Base-by-base conservation (phyloP, 768 basidiomycete genomes). In the Tulasnella sp. region DNA sequence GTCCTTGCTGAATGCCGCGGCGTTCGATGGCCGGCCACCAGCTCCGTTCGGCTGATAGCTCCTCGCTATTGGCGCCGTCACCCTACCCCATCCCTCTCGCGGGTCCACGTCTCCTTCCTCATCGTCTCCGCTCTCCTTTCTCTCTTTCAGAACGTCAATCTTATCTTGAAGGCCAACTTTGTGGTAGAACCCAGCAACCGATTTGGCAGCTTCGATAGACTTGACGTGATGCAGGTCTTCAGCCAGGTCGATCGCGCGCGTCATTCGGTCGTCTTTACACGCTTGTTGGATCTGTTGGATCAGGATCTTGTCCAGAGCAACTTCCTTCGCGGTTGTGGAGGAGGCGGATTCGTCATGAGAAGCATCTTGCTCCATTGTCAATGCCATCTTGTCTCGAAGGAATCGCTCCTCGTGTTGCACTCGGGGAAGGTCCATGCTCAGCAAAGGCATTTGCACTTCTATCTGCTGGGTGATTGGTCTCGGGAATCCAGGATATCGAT, bases 401-500 rank as follows among this genome's bases (percentile, higher is more conserved):
- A 95, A 85, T 80, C 89, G 88, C 87, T 99, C 97, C 85, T 98
- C 96, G 20, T 90, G 85, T 44, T 89, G 87, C 11, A 88, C 89
- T 80, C 91, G 90, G 78, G 90, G 87, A 7, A 90, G 88, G 80
- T 94, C 92, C 81, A 91, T 90, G 78, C 92, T 89, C 50, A 92
- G 87, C 86, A 98, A 92, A 0, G 98, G 98, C 83, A 99, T 89
- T 72, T 90, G 90, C 72, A 98, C 88, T 3, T 93, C 91, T 40
- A 99, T 86, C 82, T 99, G 97, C 84, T 96, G 94, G 31, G 96
- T 93, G 9, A 98, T 88, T 6, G 97, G 97, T 81, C 94, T 89
- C 2, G 97, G 97, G 88, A 97, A 97, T 37, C 90, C 90, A 14
- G 98, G 98, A 83, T 95, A 85, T 83, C 92, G 92, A 89, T 97